Evolutionary conservation across 2,329 filamentous ascomycete species (phyloP), one percentile per base, ranked within the genome.

Genomic region (Diaporthe ampelina): DNA sequence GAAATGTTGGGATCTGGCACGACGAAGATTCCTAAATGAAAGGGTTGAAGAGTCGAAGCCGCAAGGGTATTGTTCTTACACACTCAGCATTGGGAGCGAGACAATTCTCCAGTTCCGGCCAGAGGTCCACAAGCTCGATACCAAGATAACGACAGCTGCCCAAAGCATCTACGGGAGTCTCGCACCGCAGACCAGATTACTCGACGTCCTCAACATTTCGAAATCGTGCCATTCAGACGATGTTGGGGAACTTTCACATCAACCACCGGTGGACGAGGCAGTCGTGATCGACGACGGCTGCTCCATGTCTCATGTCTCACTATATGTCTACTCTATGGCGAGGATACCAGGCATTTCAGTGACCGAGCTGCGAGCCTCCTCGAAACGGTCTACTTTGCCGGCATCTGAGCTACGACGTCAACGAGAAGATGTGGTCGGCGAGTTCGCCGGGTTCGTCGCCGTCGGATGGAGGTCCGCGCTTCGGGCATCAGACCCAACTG

Each of bases 41-140:
- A 69, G 77, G 4, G 78, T 85, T 35, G 75, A 77, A 4, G 81
- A 84, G 3, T 81, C 81, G 10, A 77, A 81, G 9, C 81, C 81
- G 7, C 88, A 89, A 76, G 88, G 88, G 24, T 88, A 87, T 75
- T 90, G 88, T 76, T 89, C 88, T 2, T 85, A 88, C 76, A 89
- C 88, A 0, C 75, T 89, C 9, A 79, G 82, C 32, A 79, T 87
- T 21, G 83, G 83, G 13, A 75, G 80, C 6, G 78, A 82, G n/a
- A 77, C 75, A 17, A 79, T 88, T 61, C 76, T 89, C 6, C 88
- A 90, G 78, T 88, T 90, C 75, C 85, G 88, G 3, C 87, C 87
- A 9, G 59, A 76, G 0, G 80, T 78, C 4, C 85, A 88, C 77
- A 80, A 77, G 48, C 79, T 90, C 11, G 82, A 89, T 72, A 78